Percentiles rank a stretch among this genome's conserved stretches.
phyloP scores from a whole-genome alignment of 768 basidiomycete genomes.

The Chlorophyllum brunneum region DNA sequence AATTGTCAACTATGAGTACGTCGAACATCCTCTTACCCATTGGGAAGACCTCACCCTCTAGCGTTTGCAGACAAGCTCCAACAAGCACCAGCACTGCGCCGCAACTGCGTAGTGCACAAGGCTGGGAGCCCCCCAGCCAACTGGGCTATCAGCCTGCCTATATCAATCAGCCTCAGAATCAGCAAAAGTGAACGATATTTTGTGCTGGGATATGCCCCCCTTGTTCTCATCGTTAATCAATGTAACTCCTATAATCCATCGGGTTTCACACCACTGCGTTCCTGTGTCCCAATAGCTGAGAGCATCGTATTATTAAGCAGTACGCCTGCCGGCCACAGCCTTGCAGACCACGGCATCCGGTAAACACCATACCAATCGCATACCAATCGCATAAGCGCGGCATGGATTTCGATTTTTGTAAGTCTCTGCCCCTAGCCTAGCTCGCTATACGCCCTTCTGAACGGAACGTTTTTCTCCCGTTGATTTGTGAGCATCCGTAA shows the following conservation, averaged over 20 bases:
- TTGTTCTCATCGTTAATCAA: background rate
- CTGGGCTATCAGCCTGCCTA: conserved; percentile 41
- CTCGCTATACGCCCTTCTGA: background rate
- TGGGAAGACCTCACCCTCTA: background rate
- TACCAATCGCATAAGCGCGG: background rate
- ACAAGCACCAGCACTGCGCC: background rate
- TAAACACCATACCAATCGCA: background rate
- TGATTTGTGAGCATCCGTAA: conserved; percentile 11
- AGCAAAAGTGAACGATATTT: conserved; percentile 12
- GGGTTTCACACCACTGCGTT: background rate
- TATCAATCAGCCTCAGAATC: conserved; percentile 20
- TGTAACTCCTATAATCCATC: too few relatives aligned
- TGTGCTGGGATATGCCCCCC: background rate
- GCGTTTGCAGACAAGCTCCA: conserved; percentile 3
- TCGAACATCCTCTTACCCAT: background rate
- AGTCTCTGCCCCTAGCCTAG: background rate
- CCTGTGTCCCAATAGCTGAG: too few relatives aligned
- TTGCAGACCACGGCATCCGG: too few relatives aligned
- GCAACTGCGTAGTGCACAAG: conserved; percentile 20
- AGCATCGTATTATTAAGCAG: background rate
- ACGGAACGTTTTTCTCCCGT: conserved; percentile 12
- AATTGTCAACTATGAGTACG: conserved; percentile 42
- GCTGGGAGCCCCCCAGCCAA: conserved; percentile 27
- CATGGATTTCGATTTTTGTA: conserved; percentile 12
- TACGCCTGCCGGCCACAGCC: too few relatives aligned